Evolutionary conservation across 805 yeast species (phyloP).

Genomic region (Priceomyces fermenticarens): DNA sequence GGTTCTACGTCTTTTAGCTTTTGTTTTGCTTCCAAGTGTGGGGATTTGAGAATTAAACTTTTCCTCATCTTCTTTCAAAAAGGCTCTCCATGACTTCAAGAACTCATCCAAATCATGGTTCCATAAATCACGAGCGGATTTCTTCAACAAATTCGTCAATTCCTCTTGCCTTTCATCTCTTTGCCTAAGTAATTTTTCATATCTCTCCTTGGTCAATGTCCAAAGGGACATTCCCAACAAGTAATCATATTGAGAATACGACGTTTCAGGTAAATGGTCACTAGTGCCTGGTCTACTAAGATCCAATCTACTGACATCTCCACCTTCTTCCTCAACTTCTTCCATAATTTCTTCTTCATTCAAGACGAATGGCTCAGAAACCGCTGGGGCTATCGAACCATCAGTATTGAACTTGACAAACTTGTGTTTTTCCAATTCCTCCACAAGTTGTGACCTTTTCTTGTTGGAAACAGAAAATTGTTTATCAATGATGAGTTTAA

Average conservation of each 20-base stretch:
- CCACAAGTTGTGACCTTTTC: constrained; percentile 60
- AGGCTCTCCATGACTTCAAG: constrained; percentile 60
- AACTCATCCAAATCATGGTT: constrained; percentile 75
- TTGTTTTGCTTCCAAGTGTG: constrained; percentile 41
- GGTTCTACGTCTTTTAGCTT: constrained; percentile 19
- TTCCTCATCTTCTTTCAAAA: constrained; percentile 62
- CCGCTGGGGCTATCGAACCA: constrained; percentile 29
- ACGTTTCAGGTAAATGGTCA: constrained; percentile 47
- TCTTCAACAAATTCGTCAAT: constrained; percentile 59
- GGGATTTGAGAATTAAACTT: constrained; percentile 52
- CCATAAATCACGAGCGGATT: constrained; percentile 89
- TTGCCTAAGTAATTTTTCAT: constrained; percentile 73
- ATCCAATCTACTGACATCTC: constrained; percentile 19
- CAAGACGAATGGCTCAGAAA: constrained; percentile 48
- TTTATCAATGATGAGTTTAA: constrained; percentile 82
- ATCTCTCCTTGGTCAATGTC: constrained; percentile 89
- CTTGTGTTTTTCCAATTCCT: constrained; percentile 56
- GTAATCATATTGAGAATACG: constrained; percentile 74
- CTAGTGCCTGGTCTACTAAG: constrained; percentile 23
- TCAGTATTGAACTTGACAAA: constrained; percentile 77
- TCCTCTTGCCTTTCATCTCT: constrained; percentile 70
- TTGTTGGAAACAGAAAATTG: constrained; percentile 71
- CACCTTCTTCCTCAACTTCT: constrained; percentile 41
- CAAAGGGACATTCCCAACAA: constrained; percentile 89
- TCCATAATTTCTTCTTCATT: constrained; percentile 31